These are phyloP conservation scores for Hippophae tibetana DNA, from an alignment of 306 rosid species.

Conservation along the genomic window DNA sequence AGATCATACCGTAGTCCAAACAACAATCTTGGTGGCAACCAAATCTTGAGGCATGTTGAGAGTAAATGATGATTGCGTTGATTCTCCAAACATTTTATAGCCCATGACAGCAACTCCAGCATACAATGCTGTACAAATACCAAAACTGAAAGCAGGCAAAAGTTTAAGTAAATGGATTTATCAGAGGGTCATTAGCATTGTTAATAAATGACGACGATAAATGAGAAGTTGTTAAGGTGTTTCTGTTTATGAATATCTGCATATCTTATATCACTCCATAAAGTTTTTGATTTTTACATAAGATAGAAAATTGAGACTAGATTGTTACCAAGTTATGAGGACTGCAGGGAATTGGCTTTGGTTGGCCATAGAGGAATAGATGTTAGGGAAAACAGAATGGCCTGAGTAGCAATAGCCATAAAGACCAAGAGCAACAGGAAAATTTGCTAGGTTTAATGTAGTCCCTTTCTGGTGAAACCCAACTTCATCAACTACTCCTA, in stretches of 20 bases:
- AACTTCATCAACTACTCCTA: slow-evolving; percentile 57
- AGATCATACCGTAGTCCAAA: slow-evolving; percentile 87
- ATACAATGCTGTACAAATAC: slow-evolving; percentile 58
- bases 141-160: slow-evolving; percentile 36
- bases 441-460: slow-evolving; percentile 53
- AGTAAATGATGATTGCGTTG: slow-evolving; percentile 70
- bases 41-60: slow-evolving; percentile 81
- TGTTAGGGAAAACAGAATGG: slow-evolving; percentile 93
- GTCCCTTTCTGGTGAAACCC: slow-evolving; percentile 62
- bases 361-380: slow-evolving; percentile 79
- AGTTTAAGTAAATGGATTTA: background rate
- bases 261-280: background rate
- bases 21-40: slow-evolving; percentile 82
- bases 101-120: slow-evolving; percentile 91
- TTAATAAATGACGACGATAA: background rate
- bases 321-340: slow-evolving; percentile 58
- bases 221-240: no score
- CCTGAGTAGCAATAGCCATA: slow-evolving; percentile 97
- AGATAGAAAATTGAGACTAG: background rate
- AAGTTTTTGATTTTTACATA: background rate
- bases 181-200: background rate
- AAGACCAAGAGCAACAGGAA: slow-evolving; percentile 94
- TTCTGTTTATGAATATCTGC: background rate
- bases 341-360: slow-evolving; percentile 62
- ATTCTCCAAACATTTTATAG: slow-evolving; percentile 90